Evolutionary conservation across 306 rosid species (phyloP), one percentile per base, ranked within the genome.

Genomic region (Castanospermum australe): DNA sequence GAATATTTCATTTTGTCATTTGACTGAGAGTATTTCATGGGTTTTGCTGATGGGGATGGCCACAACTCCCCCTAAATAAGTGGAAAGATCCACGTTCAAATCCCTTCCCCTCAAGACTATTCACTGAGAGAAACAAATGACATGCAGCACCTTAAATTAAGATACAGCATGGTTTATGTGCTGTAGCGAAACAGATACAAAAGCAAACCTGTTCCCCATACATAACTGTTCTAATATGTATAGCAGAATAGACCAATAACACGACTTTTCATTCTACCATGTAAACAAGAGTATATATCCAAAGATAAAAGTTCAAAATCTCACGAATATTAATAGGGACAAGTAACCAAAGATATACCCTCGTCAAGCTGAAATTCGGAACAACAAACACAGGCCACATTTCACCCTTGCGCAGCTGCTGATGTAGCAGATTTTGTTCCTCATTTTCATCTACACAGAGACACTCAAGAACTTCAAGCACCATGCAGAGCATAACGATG

Each of bases 381-480:
- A 81, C 78, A 33, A 78, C 84, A 88, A 88, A 88, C 83, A 85
- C 89, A 79, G 97, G 99, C 97, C 98, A 91, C 3, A 66, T 80
- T 32, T 89, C 94, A 80, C 65, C 87, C 82, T 72, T 85, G 80
- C 79, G 78, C 63, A 92, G 84, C 79, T 92, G 90, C 81, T 84
- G 90, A 69, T 82, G 86, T 38, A 95, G 82, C 78, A 95, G 78
- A 67, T 82, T 70, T 51, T 90, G 90, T 84, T 92, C 94, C 80
- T 92, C 94, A 64, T 68, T 76, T 44, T 74, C 85, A 87, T 86
- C 88, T 63, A 82, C 82, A 64, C 90, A 88, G 70, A 91, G 67
- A 57, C 36, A 71, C 75, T 88, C 86, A 67, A 92, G 86, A 82
- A 88, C 81, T 85, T 92, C 96, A 78, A 89, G 87, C 82, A 91